phyloP scores from a whole-genome alignment of 148 eudicot species.

The Cornus florida region DNA sequence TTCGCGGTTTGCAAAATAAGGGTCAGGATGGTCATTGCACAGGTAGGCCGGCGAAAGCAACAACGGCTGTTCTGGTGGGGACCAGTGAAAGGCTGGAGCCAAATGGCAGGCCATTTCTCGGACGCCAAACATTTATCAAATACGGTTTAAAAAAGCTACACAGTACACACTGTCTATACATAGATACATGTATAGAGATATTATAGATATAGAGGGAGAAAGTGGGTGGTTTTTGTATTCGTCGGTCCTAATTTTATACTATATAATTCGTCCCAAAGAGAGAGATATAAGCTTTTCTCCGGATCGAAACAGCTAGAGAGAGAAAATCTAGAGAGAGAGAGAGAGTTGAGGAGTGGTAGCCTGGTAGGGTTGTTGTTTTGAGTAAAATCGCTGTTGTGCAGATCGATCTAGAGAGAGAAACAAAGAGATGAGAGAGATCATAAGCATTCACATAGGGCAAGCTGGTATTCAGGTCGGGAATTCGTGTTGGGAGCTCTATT shows the following conservation, averaged over 20 bases:
- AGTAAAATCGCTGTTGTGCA: too few relatives aligned
- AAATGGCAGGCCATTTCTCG: not conserved
- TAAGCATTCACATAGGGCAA: conserved; percentile 57
- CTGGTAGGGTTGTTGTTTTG: not conserved
- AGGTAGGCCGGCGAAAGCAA: too few relatives aligned
- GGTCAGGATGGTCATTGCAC: not conserved
- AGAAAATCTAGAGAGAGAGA: not conserved
- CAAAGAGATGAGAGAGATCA: conserved; percentile 49
- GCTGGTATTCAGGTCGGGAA: conserved; percentile 62
- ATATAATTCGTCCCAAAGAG: too few relatives aligned
- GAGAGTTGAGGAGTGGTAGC: conserved; percentile 3
- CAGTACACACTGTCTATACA: not conserved
- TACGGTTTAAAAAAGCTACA: not conserved
- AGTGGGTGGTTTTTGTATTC: too few relatives aligned
- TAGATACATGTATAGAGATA: not conserved
- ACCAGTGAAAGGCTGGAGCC: conserved; percentile 13
- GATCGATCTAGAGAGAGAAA: too few relatives aligned
- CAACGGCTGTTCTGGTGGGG: not conserved
- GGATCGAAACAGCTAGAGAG: not conserved
- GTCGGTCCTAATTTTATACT: too few relatives aligned
- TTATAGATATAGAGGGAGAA: not conserved
- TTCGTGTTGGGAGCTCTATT: conserved; percentile 62
- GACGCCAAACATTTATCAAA: conserved; percentile 17
- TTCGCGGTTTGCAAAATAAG: too few relatives aligned
- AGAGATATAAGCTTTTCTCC: too few relatives aligned